Evolutionary conservation across 2,329 filamentous ascomycete genomes (phyloP).

Genomic region (Macroventuria anomochaeta): DNA sequence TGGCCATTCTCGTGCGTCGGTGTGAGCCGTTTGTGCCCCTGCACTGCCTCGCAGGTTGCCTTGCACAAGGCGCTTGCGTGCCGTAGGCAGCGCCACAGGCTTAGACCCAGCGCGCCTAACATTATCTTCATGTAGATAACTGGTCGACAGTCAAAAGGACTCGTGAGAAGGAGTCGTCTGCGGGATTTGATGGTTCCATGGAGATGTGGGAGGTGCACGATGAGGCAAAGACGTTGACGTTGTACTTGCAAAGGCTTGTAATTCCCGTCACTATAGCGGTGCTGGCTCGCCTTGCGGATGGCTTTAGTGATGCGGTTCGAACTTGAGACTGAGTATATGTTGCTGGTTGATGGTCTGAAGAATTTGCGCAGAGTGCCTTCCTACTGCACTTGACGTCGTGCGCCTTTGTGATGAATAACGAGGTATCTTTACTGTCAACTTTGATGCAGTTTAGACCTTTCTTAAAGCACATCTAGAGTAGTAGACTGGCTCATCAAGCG

Average conservation of each 20-base stretch:
- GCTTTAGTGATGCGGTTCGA: background rate
- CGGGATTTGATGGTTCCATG: background rate
- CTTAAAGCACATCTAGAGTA: no score
- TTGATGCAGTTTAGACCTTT: no score
- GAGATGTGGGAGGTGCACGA: background rate
- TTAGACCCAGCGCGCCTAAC: background rate
- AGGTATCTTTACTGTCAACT: no score
- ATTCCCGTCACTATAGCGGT: background rate
- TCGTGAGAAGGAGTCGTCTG: background rate
- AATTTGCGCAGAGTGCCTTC: no score
- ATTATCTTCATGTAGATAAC: background rate
- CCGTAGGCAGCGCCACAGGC: slow-evolving; percentile 1
- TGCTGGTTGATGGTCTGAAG: background rate
- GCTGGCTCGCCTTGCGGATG: background rate
- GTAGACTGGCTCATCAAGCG: no score
- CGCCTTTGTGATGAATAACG: no score
- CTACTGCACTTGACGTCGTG: no score
- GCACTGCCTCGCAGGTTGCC: slow-evolving; percentile 2
- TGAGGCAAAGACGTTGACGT: background rate
- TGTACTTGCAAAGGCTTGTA: background rate
- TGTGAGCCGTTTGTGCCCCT: background rate
- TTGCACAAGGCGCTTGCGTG: background rate
- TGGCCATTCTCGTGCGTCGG: background rate
- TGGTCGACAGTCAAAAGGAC: background rate
- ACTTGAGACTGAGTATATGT: background rate